These are phyloP conservation scores for Neofusicoccum sp. DNA, from an alignment of 2,329 filamentous ascomycete genomes.

Conservation along the genomic window DNA sequence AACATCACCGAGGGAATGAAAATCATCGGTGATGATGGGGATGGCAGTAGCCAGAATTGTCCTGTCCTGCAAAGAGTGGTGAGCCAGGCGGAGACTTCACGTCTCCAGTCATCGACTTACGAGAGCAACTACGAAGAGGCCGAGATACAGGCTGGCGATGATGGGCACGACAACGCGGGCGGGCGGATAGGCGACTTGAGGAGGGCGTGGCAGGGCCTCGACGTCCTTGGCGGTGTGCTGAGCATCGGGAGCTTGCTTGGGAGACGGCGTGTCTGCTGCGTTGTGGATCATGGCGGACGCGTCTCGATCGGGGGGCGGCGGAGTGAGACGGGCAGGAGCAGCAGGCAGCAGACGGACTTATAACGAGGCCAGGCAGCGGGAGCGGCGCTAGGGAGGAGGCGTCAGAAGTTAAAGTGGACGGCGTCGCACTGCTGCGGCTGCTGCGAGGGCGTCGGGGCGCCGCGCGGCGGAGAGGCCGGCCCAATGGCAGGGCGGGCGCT, in stretches of 20 bases:
- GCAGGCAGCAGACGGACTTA: background rate
- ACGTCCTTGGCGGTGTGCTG: background rate
- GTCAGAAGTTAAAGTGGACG: background rate
- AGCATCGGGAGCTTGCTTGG: background rate
- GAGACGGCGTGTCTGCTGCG: too few species aligned
- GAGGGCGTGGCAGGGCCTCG: background rate
- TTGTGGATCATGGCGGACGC: background rate
- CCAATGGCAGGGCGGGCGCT: background rate
- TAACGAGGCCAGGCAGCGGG: background rate
- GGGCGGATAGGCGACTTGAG: background rate
- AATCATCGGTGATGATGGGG: slow-evolving; percentile 21
- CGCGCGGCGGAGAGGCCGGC: background rate
- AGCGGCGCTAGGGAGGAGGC: too few species aligned
- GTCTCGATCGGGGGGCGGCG: too few species aligned
- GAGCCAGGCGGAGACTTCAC: background rate
- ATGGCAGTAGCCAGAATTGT: slow-evolving; percentile 19
- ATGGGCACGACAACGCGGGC: slow-evolving; percentile 6
- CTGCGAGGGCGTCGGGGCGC: background rate
- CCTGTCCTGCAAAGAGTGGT: slow-evolving; percentile 3
- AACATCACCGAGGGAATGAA: slow-evolving; percentile 16
- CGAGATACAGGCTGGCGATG: background rate
- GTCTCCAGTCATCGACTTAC: background rate
- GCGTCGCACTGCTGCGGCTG: background rate
- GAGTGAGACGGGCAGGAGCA: too few species aligned
- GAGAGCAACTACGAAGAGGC: slow-evolving; percentile 17